Conservation (phyloP, 2,329 filamentous ascomycete species). For the Anisogramma anomala region DNA sequence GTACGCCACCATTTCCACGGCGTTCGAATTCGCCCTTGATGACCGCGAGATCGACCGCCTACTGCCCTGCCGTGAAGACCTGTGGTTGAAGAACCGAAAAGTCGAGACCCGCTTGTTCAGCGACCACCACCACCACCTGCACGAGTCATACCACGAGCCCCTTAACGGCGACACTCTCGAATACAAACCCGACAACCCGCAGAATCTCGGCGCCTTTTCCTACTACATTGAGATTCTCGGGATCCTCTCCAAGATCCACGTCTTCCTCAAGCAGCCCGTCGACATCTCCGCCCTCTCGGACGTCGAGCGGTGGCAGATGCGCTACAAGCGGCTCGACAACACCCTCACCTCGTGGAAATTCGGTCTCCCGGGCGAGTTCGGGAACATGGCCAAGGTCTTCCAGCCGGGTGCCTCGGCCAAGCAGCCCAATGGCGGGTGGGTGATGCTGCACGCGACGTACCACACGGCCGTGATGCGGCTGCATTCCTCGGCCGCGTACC, state of each 20-base stretch:
- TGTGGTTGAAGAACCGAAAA: constrained; percentile 71
- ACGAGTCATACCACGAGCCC: constrained; percentile 10
- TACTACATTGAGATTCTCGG: constrained; percentile 86
- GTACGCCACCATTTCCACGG: constrained; percentile 81
- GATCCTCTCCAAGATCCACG: constrained; percentile 76
- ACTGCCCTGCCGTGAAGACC: constrained; percentile 75
- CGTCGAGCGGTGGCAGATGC: constrained; percentile 80
- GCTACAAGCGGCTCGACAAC: constrained; percentile 75
- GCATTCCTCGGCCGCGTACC: constrained; percentile 86
- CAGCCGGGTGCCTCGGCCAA: constrained; percentile 56
- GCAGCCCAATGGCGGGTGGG: constrained; percentile 67
- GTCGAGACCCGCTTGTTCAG: constrained; percentile 79
- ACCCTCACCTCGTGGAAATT: constrained; percentile 75
- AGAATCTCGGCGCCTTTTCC: constrained; percentile 77
- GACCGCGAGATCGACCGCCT: constrained; percentile 83
- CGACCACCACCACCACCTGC: constrained; percentile 6
- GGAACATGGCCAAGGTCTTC: constrained; percentile 71
- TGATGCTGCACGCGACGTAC: constrained; percentile 85
- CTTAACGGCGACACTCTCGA: constrained; percentile 32
- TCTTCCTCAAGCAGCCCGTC: constrained; percentile 78
- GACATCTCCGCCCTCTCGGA: constrained; percentile 76
- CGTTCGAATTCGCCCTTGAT: constrained; percentile 81
- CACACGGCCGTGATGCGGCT: constrained; percentile 82
- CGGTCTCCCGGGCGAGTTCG: constrained; percentile 69
- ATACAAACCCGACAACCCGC: constrained; percentile 55